phyloP scores from a whole-genome alignment of 2,329 filamentous ascomycete species.

The Macrophomina tecta region DNA sequence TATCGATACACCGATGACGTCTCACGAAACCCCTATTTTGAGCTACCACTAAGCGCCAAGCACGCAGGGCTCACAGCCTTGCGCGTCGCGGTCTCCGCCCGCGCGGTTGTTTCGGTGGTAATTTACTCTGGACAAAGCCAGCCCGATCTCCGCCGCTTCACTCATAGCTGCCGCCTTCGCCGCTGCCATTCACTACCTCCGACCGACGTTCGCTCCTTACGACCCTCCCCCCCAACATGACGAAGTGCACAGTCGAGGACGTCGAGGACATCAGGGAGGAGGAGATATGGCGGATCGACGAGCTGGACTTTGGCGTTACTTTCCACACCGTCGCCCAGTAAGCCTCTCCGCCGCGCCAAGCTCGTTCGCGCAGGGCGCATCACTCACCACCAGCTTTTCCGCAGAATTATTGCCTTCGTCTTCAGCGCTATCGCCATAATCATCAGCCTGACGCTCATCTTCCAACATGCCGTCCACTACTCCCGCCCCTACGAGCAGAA shows the following conservation, averaged over 20 bases:
- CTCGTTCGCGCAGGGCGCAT: not conserved
- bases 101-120: conserved; percentile 25
- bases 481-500: conserved; percentile 65
- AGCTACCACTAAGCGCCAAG: conserved; percentile 19
- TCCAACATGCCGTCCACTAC: conserved; percentile 66
- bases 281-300: conserved; percentile 26
- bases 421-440: conserved; percentile 60
- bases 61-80: conserved; percentile 22
- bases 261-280: conserved; percentile 42
- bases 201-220: conserved; percentile 27
- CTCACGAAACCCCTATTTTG: conserved; percentile 20
- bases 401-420: conserved; percentile 53
- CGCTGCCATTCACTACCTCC: conserved; percentile 24
- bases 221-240: conserved; percentile 9
- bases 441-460: conserved; percentile 61
- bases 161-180: conserved; percentile 22
- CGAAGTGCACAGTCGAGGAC: conserved; percentile 41
- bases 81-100: conserved; percentile 21
- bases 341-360: conserved; percentile 16
- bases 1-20: conserved; percentile 25
- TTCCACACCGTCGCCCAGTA: conserved; percentile 27
- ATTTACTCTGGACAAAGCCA: conserved; percentile 26
- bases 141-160: conserved; percentile 7
- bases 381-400: not conserved
- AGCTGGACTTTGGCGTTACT: conserved; percentile 25